Conservation (phyloP, 441 rosid genomes). For the Codiaeum variegatum region DNA sequence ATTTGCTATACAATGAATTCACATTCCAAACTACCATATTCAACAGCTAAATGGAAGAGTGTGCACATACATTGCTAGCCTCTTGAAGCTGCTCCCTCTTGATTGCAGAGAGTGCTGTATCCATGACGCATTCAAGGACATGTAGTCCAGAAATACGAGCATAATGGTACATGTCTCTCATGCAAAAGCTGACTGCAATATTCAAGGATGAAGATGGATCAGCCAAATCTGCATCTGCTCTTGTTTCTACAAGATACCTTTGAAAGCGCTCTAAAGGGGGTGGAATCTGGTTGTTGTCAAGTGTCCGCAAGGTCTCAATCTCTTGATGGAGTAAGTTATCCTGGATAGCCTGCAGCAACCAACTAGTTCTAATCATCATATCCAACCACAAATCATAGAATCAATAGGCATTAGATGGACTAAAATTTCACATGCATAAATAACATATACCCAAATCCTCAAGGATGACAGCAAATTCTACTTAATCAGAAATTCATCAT, state of each 20-base stretch:
- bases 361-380: constrained; percentile 16
- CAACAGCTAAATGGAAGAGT: constrained; percentile 26
- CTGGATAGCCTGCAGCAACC: constrained; percentile 59
- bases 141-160: constrained; percentile 86
- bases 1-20: constrained; percentile 18
- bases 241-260: constrained; percentile 44
- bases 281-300: constrained; percentile 53
- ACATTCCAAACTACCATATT: constrained; percentile 19
- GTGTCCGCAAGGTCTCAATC: constrained; percentile 44
- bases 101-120: constrained; percentile 60
- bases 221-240: constrained; percentile 36
- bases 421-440: not conserved
- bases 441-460: not conserved
- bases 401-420: not conserved
- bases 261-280: constrained; percentile 64
- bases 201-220: constrained; percentile 38
- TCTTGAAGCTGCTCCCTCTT: constrained; percentile 74
- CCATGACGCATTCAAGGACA: constrained; percentile 81
- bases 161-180: constrained; percentile 84
- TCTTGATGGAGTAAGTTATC: constrained; percentile 70
- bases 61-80: constrained; percentile 75
- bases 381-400: not conserved
- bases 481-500: not conserved
- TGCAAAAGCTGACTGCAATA: constrained; percentile 50
- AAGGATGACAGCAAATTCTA: not conserved